Evolutionary conservation across 164 flowering plant genomes (phyloP).

Genomic region (Umbellularia californica): DNA sequence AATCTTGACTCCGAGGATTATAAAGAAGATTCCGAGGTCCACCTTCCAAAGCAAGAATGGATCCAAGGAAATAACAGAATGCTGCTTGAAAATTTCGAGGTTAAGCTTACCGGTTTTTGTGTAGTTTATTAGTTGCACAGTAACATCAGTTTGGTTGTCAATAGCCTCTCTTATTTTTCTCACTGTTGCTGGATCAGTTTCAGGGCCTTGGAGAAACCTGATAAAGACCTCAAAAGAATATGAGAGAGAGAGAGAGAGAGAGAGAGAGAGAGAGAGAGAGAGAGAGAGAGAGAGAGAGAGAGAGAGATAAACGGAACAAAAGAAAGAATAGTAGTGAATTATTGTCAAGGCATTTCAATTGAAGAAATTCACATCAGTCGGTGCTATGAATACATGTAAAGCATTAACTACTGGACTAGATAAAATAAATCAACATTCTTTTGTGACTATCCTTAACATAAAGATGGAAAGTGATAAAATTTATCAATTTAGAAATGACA

Average conservation of each 20-base stretch:
- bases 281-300: neutral
- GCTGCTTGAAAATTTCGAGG: too few species aligned
- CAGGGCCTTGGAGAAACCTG: slow-evolving; percentile 99
- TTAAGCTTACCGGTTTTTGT: slow-evolving; percentile 75
- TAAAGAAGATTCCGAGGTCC: too few species aligned
- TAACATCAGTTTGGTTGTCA: slow-evolving; percentile 80
- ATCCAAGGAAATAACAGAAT: too few species aligned
- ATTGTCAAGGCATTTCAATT: neutral
- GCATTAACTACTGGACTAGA: too few species aligned
- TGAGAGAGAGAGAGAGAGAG: neutral
- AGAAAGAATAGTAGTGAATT: neutral
- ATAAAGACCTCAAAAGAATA: slow-evolving; percentile 4
- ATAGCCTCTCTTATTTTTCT: slow-evolving; percentile 85
- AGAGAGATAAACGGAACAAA: neutral
- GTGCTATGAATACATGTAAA: too few species aligned
- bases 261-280: slow-evolving; percentile 2
- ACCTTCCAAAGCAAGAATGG: too few species aligned
- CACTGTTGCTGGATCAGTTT: slow-evolving; percentile 92
- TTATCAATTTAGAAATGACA: neutral
- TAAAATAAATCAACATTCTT: too few species aligned
- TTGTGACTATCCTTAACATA: too few species aligned
- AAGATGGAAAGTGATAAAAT: too few species aligned
- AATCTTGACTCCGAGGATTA: too few species aligned
- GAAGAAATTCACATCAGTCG: neutral
- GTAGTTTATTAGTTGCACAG: slow-evolving; percentile 95